Evolutionary conservation across 2,329 filamentous ascomycete species (phyloP).

Genomic region (Pestalotiopsis sp.): DNA sequence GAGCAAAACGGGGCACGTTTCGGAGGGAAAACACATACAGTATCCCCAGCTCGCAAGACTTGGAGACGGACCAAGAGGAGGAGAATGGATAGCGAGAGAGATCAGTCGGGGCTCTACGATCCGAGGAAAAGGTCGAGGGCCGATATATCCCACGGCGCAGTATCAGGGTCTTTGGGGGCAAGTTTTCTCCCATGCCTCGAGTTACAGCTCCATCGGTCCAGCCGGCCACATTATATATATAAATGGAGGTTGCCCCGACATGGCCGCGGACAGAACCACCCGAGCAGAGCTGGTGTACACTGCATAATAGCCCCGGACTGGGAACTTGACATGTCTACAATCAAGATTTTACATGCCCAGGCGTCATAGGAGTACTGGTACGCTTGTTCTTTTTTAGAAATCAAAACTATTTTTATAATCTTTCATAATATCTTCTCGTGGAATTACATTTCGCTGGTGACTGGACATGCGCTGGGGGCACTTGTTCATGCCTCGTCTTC

Average conservation of each 20-base stretch:
- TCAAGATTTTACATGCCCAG: background rate
- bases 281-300: background rate
- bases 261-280: background rate
- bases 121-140: too few species aligned
- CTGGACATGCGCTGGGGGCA: background rate
- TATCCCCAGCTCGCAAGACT: too few species aligned
- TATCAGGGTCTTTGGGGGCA: too few species aligned
- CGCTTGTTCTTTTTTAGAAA: background rate
- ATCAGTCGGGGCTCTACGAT: too few species aligned
- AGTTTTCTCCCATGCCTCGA: background rate
- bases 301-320: background rate
- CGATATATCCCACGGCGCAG: too few species aligned
- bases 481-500: constrained; percentile 12
- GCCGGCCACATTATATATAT: background rate
- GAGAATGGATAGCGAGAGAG: too few species aligned
- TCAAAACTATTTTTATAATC: background rate
- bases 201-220: background rate
- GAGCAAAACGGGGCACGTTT: too few species aligned
- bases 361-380: background rate
- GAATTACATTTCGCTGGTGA: background rate
- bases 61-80: too few species aligned
- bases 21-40: too few species aligned
- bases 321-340: background rate
- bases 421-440: background rate
- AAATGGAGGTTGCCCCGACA: background rate